Evolutionary conservation across 139 green algal genomes (phyloP), one percentile per base, ranked within the genome.

Genomic region (Picochlorum sp.): DNA sequence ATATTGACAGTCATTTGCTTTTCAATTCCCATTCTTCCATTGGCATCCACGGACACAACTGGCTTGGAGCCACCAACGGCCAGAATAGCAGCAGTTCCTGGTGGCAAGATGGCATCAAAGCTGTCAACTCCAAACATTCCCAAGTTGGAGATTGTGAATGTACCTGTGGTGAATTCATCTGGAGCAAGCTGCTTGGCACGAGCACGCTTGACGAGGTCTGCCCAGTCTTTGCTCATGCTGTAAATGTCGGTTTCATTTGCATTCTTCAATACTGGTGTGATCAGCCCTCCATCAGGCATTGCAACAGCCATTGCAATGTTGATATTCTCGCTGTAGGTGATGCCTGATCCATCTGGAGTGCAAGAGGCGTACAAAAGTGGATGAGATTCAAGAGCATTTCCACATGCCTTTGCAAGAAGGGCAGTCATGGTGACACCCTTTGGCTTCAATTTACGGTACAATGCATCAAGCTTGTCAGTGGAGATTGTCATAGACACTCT

Each of bases 71-170:
- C 86, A 62, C 82, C 93, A 6, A 99, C 80, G 7, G 92, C 94
- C 58, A 99, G 70, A 74, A 99, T 99, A 26, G 82, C 88, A 26
- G 81, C 86, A 16, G 80, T 90, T 72, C 87, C 90, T 21, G 87
- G 83, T 2, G 90, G 91, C 63, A 99, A 75, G 70, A 99, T 96
- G 64, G 93, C 94, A 63, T 97, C 92, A 68, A 98, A 99, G 10
- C 65, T 73, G 65, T 95, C 86, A 16, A 97, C 91, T 45, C 93
- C 94, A 78, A 87, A 98, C 92, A 98, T 99, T 76, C 94, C 94
- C 69, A 99, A 76, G 85, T 99, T 99, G 69, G 84, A 95, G 68
- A 99, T 90, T 60, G 90, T 96, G 86, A 99, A 99, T 66, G 84
- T 98, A 58, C 90, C 93, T 54, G 67, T 83, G 69, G 72, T 87